Evolutionary conservation across 768 basidiomycete species (phyloP), one percentile per base, ranked within the genome.

Genomic region (Lepiota venenata): DNA sequence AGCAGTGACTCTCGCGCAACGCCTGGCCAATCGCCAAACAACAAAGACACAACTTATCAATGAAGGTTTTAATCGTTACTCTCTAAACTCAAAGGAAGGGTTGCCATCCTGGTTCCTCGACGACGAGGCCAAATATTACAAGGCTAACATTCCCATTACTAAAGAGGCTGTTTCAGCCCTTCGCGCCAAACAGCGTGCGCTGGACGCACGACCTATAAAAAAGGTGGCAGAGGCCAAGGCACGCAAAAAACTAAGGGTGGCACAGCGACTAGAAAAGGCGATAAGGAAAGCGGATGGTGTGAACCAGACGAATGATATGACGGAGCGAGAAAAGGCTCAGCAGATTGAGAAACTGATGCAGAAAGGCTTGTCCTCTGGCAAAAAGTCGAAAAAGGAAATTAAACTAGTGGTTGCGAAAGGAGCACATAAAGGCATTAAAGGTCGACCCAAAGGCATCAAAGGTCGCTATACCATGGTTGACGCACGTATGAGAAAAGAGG

Each of bases 211-310:
- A 21, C 97, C 97, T 15, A 98, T 99, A 73, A 98, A 97, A 75
- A 99, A 99, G 77, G 83, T 98, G 6, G 97, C 96, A 8, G 97
- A 98, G 71, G 97, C 97, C 12, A 98, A 98, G 70, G 94, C 93
- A 25, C 82, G 97, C 58, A 99, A 99, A 73, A 98, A 98, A 74
- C 73, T 91, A 66, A 92, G 87, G 70, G 92, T 94, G 10, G 78
- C 81, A 11, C 88, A 90, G 60, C 79, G 85, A 44, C 72, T 98
- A 11, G 92, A 95, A 63, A 96, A 93, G 69, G 91, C 93, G 9
- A 82, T 92, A 81, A 96, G 92, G 75, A 98, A 94, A 71, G 97
- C 95, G 2, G 93, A 98, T 64, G 93, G 92, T 45, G 84, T 98
- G 56, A 91, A 89, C 62, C 79, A 87, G 39, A 93, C 89, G 3